Base-by-base conservation (phyloP, 768 basidiomycete genomes). In the Pleurotus cornucopiae region DNA sequence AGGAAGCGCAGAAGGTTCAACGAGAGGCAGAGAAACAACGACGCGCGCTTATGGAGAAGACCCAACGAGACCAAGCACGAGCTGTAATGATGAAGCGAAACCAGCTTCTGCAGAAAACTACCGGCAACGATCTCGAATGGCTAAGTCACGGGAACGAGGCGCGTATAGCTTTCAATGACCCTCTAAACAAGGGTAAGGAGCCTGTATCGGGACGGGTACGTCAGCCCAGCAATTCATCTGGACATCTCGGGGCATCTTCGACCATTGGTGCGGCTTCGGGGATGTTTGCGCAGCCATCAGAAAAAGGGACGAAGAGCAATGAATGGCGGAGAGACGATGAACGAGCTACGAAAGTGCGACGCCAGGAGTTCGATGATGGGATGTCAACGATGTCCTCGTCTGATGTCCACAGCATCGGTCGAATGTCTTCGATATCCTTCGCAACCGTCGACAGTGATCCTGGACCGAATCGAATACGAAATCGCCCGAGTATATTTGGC, bases 21-120 rank as follows among this genome's bases (percentile, higher is more conserved):
- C 82, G 80, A 57, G 92, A 95, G 69, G 89, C 89, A 16, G 91
- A 94, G 76, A 83, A 86, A 64, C 89, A 91, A 62, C 85, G 88
- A 59, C 89, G 92, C 60, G 84, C 84, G 55, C 77, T 89, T 59
- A 83, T 80, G 14, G 83, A 86, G 68, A 84, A 83, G 63, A 85
- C 76, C 65, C 85, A 91, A 59, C 83, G 85, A 63, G 94, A 97
- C 64, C 89, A 94, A 69, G 91, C 94, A 14, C 83, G 94, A 54
- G 92, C 91, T 44, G 94, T 96, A 70, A 89, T 95, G 85, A 82
- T 86, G 64, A 96, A 95, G 75, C 88, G 91, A 60, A 86, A 82
- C 58, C 84, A 86, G 61, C 78, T 92, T 70, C 75, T 89, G 63
- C 82, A 82, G 65, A 79, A 84, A 61, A 78, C 67, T 14, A 69